Percentiles rank a stretch among this genome's conserved stretches.
phyloP scores from a whole-genome alignment of 1,284 basidiomycete genomes.

The Pholiota adiposa region DNA sequence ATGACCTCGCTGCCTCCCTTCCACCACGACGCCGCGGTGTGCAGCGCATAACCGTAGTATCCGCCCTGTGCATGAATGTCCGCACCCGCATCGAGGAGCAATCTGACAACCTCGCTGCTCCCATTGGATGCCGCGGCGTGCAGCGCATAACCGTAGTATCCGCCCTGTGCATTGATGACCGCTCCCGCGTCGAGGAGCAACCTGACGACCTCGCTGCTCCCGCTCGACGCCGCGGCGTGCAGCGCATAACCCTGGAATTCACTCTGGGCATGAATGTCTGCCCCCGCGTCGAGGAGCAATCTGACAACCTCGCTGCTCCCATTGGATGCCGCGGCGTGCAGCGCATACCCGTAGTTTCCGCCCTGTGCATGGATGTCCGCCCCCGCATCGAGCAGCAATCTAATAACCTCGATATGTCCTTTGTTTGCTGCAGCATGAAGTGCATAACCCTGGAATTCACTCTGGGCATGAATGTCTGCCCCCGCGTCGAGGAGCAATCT shows the following conservation, averaged over 20 bases:
- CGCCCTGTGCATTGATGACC: too few species aligned
- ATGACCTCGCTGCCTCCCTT: background rate
- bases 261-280: background rate
- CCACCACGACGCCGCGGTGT: background rate
- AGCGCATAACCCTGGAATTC: background rate
- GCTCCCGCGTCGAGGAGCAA: background rate
- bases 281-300: background rate
- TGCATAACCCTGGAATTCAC: background rate
- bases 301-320: background rate
- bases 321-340: background rate
- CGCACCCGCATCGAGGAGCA: background rate
- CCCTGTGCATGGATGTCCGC: background rate
- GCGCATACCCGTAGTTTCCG: background rate
- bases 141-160: background rate
- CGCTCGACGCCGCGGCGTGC: background rate
- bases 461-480: background rate
- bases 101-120: background rate
- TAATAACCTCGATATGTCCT: background rate
- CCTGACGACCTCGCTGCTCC: background rate
- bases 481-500: background rate
- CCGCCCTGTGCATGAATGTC: background rate
- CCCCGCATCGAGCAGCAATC: background rate
- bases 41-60: background rate
- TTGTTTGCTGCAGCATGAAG: background rate
- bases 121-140: background rate